Conservation (phyloP, 164 flowering plant species). For the Chimonanthus praecox region DNA sequence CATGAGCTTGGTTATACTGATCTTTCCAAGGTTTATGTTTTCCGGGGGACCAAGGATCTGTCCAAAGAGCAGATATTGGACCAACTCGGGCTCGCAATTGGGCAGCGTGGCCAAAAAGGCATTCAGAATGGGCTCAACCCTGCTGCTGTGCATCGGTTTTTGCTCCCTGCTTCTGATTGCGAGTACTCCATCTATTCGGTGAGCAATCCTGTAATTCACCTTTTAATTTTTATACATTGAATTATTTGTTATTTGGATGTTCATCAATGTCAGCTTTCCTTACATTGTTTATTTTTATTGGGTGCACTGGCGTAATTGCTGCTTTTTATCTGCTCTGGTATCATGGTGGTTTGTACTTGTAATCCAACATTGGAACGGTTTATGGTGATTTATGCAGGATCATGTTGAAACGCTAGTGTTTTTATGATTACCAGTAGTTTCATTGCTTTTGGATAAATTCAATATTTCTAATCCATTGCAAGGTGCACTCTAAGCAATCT, state of each 20-base stretch:
- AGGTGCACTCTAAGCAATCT: not conserved
- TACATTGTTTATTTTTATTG: not conserved
- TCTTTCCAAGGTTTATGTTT: slow-evolving; percentile 78
- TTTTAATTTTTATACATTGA: not conserved
- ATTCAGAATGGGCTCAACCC: slow-evolving; percentile 29
- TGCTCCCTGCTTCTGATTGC: slow-evolving; percentile 88
- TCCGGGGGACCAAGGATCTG: slow-evolving; percentile 77
- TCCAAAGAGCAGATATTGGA: slow-evolving; percentile 85
- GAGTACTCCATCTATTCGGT: slow-evolving; percentile 76
- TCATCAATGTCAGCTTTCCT: not conserved
- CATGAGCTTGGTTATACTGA: slow-evolving; percentile 90
- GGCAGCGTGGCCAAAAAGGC: slow-evolving; percentile 31
- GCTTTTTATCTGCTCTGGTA: not conserved
- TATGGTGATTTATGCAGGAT: not conserved
- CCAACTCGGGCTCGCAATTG: slow-evolving; percentile 60
- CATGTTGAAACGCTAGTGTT: not conserved
- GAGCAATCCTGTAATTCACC: slow-evolving; percentile 8
- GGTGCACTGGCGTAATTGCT: not conserved
- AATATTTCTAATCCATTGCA: not conserved
- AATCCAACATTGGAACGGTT: not conserved
- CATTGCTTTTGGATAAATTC: not conserved
- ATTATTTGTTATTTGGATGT: not conserved
- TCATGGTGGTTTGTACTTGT: not conserved
- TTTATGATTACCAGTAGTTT: not conserved
- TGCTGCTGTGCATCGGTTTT: slow-evolving; percentile 47